Evolutionary conservation across 2,329 filamentous ascomycete species (phyloP).

Genomic region (Fusarium xylarioides): DNA sequence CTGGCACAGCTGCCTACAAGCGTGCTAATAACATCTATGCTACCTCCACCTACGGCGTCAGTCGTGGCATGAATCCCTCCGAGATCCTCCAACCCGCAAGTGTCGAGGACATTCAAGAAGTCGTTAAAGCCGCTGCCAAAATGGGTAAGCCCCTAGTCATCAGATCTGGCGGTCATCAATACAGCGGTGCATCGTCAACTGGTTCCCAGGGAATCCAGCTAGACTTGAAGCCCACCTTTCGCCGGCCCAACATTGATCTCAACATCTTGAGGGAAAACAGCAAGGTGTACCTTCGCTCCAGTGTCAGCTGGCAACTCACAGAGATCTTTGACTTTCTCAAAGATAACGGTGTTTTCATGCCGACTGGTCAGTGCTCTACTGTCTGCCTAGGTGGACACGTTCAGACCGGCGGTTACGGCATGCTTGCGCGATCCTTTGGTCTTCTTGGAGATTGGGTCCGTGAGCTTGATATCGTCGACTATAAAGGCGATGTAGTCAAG

Average conservation of each 20-base stretch:
- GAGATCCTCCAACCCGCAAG: conserved; percentile 54
- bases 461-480: conserved; percentile 57
- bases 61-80: conserved; percentile 54
- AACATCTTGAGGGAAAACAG: conserved; percentile 33
- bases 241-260: conserved; percentile 41
- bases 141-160: conserved; percentile 54
- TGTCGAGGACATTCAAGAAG: conserved; percentile 52
- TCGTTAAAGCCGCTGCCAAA: conserved; percentile 51
- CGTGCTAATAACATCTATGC: conserved; percentile 46
- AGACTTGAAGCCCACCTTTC: conserved; percentile 50
- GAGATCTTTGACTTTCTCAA: conserved; percentile 55
- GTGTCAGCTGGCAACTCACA: conserved; percentile 53
- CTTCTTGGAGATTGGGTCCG: conserved; percentile 63
- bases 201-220: conserved; percentile 55
- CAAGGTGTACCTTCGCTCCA: conserved; percentile 48
- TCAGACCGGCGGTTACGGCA: conserved; percentile 58
- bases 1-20: background rate
- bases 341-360: conserved; percentile 54
- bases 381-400: conserved; percentile 58
- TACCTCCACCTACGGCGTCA: conserved; percentile 50
- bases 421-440: conserved; percentile 59
- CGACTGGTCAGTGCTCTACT: conserved; percentile 55
- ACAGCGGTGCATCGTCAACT: conserved; percentile 58
- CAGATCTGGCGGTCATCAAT: conserved; percentile 58
- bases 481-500: conserved; percentile 54